These are phyloP conservation scores for Leersia perrieri DNA, from an alignment of 176 grass and related monocot genomes.

Conservation along the genomic window DNA sequence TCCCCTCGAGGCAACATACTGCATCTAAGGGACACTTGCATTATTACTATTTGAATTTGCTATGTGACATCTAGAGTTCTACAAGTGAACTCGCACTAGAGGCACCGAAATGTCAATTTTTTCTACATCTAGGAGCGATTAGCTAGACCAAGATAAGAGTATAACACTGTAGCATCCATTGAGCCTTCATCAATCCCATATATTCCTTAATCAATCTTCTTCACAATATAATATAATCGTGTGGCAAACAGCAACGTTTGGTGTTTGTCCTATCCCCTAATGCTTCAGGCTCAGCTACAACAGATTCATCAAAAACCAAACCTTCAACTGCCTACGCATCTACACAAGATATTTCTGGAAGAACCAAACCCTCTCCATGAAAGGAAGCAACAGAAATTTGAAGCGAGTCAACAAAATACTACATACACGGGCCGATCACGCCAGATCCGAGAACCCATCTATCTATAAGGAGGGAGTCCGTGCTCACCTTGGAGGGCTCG, in stretches of 20 bases:
- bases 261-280: background rate
- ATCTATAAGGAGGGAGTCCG: background rate
- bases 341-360: background rate
- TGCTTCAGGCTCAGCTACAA: background rate
- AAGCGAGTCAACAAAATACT: conserved; percentile 5
- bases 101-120: background rate
- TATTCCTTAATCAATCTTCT: background rate
- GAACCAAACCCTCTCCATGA: background rate
- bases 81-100: background rate
- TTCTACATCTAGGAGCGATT: background rate
- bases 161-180: background rate
- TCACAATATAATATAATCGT: background rate
- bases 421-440: background rate
- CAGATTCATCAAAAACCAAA: background rate
- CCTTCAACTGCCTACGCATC: background rate
- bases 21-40: background rate
- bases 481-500: conserved; percentile 61
- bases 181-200: background rate
- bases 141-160: background rate
- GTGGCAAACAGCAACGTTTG: background rate
- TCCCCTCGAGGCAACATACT: background rate
- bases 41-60: background rate
- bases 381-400: background rate
- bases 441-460: conserved; percentile 39
- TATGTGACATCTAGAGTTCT: background rate